Evolutionary conservation across 208 protist genomes (phyloP), one percentile per base, ranked within the genome.

Genomic region (Trypanosoma congolense): DNA sequence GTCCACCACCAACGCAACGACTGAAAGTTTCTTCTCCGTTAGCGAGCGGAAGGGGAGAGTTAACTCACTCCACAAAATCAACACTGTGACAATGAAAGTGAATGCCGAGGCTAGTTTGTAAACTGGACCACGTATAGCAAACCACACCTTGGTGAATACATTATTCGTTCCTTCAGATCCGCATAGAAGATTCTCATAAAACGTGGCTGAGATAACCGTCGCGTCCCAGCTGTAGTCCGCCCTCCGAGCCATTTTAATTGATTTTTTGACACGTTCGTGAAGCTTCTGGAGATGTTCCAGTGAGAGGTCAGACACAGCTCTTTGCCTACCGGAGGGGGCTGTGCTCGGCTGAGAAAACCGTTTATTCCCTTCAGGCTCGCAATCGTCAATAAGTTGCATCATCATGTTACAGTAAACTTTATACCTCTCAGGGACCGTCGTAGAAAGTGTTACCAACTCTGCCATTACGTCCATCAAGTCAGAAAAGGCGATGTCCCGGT

Each of bases 21-120:
- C 62, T 43, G 80, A 79, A 8, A 95, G 70, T 21, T 70, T 77
- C 38, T 61, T 70, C 0, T 36, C 56, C 3, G 65, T 74, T 44
- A 80, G 57, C 38, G 67, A 47, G 14, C 75, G 76, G 54, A 95
- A 80, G 6, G 88, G 88, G 44, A 92, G 57, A 35, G 83, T 75
- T 31, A 90, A 57, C 66, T 95, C 88, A 60, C 81, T 91, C 83
- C 79, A 93, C 48, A 96, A 57, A 29, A 96, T 79, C 31, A 89
- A 60, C 18, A 89, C 40, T 8, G 90, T 93, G 21, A 96, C 65
- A 30, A 90, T 56, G 14, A 55, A 60, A 47, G 71, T 77, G 10
- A 80, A 66, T 22, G 66, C 50, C 40, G 80, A 77, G 42, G 56
- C 70, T 36, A 48, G 61, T 56, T 70, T 85, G 70, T 83, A 92